phyloP scores from a whole-genome alignment of 2,329 filamentous ascomycete species.

The Lachnellula hyalina region DNA sequence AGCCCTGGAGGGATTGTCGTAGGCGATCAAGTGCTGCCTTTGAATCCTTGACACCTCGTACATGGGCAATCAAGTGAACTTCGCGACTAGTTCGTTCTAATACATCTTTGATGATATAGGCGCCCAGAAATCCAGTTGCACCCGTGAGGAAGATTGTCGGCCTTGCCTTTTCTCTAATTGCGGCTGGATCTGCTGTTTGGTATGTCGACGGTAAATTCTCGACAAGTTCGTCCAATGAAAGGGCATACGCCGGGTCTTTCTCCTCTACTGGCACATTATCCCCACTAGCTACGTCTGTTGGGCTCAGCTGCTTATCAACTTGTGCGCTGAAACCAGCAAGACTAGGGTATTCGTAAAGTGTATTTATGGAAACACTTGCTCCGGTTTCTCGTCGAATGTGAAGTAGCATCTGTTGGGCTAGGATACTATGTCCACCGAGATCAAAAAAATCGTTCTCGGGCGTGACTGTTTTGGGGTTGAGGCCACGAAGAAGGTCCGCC shows the following conservation, averaged over 20 bases:
- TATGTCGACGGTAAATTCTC: conserved; percentile 36
- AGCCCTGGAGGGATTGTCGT: conserved; percentile 62
- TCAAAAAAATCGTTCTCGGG: conserved; percentile 69
- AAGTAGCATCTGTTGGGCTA: conserved; percentile 77
- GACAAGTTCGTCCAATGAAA: conserved; percentile 26
- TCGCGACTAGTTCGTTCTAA: conserved; percentile 52
- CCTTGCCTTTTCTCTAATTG: conserved; percentile 24
- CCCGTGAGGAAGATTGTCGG: conserved; percentile 76
- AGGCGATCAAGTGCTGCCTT: conserved; percentile 60
- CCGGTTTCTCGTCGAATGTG: conserved; percentile 56
- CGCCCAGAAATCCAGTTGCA: conserved; percentile 83
- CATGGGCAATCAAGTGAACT: conserved; percentile 66
- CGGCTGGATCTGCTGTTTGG: conserved; percentile 30
- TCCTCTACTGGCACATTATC: conserved; percentile 39
- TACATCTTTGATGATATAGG: conserved; percentile 72
- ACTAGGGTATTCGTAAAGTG: conserved; percentile 64
- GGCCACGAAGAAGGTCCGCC: not conserved
- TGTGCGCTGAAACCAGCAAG: conserved; percentile 46
- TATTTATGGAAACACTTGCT: conserved; percentile 63
- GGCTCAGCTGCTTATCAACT: conserved; percentile 41
- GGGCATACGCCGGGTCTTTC: conserved; percentile 41
- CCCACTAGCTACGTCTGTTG: conserved; percentile 21
- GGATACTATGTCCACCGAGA: conserved; percentile 72
- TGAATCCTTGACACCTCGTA: conserved; percentile 59
- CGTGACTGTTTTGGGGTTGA: conserved; percentile 50